Base-by-base conservation (phyloP, 1,284 basidiomycete genomes). In the Papiliotrema nemorosa region DNA sequence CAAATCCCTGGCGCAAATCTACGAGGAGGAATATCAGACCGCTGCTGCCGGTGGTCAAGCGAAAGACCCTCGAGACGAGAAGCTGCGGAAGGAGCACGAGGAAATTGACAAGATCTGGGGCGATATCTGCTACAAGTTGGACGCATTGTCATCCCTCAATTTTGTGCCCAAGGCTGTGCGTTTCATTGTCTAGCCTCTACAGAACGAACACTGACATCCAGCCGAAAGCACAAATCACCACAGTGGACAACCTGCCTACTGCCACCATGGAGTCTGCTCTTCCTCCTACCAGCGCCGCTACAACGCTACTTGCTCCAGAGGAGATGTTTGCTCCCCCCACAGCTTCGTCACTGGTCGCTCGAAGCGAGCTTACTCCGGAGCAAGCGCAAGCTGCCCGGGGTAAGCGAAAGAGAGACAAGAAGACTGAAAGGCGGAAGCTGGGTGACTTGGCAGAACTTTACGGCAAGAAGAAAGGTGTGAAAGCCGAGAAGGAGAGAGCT, bases 131-230 rank as follows among this genome's bases (percentile, higher is more conserved):
- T 80, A 82, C 54, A 97, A 96, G 73, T 79, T 98, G 26, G 94
- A 98, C 75, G 91, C 93, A 6, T 77, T 98, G 37, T 89, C 87
- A 69, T 97, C 96, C 69, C 86, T 93, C 3, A 90, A 97, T 75
- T 97, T 92, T 72, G 88, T 90, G 5, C 96, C 96, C 3, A 97
- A 97, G 75, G 84, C 86, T 69, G 91, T 91, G 59, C 56, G 84
- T 60, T 16, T 13, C 25, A 34, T 9, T 18, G 38, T 34, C 22
- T 14, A 26, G 44, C 25, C 20, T 14, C 43, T 13, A 41, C 5
- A 7, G 24, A 40, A 13, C 7, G 21, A 10, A n/a, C 38, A 40
- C 47, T 59, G 20, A 25, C 20, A 3, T 37, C n/a, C 67, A 93
- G 88, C 92, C 94, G 25, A 97, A 93, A 70, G 86, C 87, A 2